phyloP scores from a whole-genome alignment of 2,329 filamentous ascomycete genomes.

The Daldinia eschscholtzii region DNA sequence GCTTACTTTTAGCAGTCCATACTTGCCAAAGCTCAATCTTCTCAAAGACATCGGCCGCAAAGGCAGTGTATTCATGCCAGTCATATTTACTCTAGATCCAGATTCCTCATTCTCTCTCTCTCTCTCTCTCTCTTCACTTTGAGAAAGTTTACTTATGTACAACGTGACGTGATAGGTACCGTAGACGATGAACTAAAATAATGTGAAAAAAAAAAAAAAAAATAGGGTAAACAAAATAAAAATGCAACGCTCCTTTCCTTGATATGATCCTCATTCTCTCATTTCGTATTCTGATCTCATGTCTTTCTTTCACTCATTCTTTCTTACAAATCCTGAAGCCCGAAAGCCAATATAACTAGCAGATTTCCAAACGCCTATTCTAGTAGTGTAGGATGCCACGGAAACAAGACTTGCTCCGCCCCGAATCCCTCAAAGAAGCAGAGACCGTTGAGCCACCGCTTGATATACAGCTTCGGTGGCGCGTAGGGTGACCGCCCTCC shows the following conservation, averaged over 20 bases:
- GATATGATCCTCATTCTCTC: slow-evolving; percentile 2
- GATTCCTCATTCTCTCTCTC: slow-evolving; percentile 4
- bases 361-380: slow-evolving; percentile 9
- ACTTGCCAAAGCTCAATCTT: neutral
- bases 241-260: slow-evolving; percentile 4
- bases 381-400: slow-evolving; percentile 47
- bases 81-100: slow-evolving; percentile 6
- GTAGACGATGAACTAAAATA: neutral
- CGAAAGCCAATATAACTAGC: too few species aligned
- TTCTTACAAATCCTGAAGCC: neutral
- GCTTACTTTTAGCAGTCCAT: neutral
- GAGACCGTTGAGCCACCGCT: slow-evolving; percentile 51
- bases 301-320: neutral
- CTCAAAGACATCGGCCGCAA: neutral
- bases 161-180: neutral
- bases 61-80: slow-evolving; percentile 4
- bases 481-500: neutral
- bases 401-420: slow-evolving; percentile 46
- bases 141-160: neutral
- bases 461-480: slow-evolving; percentile 46
- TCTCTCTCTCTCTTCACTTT: neutral
- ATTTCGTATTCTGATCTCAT: slow-evolving; percentile 8
- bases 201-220: neutral
- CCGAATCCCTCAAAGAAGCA: slow-evolving; percentile 44
- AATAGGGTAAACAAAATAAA: neutral